Evolutionary conservation across 2,329 filamentous ascomycete species (phyloP).

Genomic region (Pseudocercospora eumusae): DNA sequence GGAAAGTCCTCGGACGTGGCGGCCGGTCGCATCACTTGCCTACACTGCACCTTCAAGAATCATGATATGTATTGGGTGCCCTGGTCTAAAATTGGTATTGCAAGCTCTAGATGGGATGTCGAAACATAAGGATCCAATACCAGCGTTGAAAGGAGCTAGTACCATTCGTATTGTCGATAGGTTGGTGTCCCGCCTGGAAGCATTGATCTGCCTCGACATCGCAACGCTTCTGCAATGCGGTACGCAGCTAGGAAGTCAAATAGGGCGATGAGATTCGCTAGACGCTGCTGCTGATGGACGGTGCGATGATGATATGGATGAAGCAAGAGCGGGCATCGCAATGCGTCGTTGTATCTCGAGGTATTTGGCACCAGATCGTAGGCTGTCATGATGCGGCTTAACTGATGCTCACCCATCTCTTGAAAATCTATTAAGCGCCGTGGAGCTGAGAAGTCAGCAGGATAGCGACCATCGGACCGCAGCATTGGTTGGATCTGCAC

Average conservation of each 20-base stretch:
- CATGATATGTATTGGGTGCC: background rate
- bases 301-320: background rate
- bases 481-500: slow-evolving; percentile 39
- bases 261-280: slow-evolving; percentile 25
- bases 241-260: slow-evolving; percentile 30
- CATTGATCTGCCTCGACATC: slow-evolving; percentile 8
- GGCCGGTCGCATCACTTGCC: background rate
- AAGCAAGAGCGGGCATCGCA: slow-evolving; percentile 1
- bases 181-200: background rate
- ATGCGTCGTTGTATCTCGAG: slow-evolving; percentile 15
- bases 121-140: background rate
- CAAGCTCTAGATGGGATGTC: background rate
- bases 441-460: slow-evolving; percentile 34
- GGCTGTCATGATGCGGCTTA: slow-evolving; percentile 36
- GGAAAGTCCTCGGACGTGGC: slow-evolving; percentile 11
- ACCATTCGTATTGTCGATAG: background rate
- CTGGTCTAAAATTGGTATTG: background rate
- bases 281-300: background rate
- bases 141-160: background rate
- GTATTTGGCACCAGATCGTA: slow-evolving; percentile 29
- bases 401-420: slow-evolving; percentile 33
- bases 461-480: slow-evolving; percentile 37
- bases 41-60: background rate
- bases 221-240: slow-evolving; percentile 24
- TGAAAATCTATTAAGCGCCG: slow-evolving; percentile 33